phyloP scores from a whole-genome alignment of 2,329 filamentous ascomycete species.

The Plectosphaerella cucumerina region DNA sequence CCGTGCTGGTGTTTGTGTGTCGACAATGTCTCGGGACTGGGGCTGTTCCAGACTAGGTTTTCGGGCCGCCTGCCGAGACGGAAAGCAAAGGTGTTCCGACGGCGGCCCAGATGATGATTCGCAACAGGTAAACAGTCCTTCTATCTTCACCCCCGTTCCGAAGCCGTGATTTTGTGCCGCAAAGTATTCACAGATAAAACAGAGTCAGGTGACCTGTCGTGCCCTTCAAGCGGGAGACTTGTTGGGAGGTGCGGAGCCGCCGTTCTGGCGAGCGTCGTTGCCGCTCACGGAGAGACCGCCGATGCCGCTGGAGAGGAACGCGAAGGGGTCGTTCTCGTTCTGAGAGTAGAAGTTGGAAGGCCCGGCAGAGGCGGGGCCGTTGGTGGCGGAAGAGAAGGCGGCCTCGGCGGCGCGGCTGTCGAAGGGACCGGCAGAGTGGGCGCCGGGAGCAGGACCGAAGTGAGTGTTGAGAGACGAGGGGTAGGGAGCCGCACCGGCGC shows the following conservation, averaged over 20 bases:
- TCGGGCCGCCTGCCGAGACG: neutral
- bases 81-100: conserved; percentile 25
- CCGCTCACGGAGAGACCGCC: conserved; percentile 68
- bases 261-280: conserved; percentile 59
- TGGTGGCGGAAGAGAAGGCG: conserved; percentile 85
- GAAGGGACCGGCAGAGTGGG: conserved; percentile 82
- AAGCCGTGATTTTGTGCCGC: conserved; percentile 24
- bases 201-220: conserved; percentile 12
- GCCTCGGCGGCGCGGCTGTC: conserved; percentile 92
- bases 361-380: conserved; percentile 73
- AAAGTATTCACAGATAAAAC: conserved; percentile 20
- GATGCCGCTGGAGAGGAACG: conserved; percentile 73
- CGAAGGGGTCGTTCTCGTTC: conserved; percentile 70
- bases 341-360: conserved; percentile 66
- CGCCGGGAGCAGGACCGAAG: conserved; percentile 70
- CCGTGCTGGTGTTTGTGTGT: neutral
- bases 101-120: conserved; percentile 38
- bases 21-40: conserved; percentile 1
- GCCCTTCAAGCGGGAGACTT: conserved; percentile 53
- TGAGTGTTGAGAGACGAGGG: conserved; percentile 77
- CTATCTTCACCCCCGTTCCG: conserved; percentile 38
- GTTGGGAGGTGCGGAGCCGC: conserved; percentile 49
- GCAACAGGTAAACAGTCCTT: conserved; percentile 35
- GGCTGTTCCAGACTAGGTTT: neutral
- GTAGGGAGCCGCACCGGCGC: conserved; percentile 71